Conservation (phyloP, 805 yeast species). For the Metschnikowia lachancei region DNA sequence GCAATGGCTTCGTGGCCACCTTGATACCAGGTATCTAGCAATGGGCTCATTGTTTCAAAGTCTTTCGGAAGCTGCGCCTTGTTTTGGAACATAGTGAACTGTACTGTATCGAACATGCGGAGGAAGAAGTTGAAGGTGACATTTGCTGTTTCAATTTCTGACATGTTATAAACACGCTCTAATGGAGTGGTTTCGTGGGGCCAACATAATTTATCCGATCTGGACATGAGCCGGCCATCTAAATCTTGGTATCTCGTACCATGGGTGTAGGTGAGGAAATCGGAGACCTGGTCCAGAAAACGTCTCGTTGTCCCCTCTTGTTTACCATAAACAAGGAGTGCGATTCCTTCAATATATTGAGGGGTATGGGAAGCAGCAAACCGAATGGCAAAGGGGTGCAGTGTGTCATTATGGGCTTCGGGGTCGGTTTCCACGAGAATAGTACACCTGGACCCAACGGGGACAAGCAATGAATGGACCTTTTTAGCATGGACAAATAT, state of each 20-base stretch:
- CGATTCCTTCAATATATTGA: constrained; percentile 29
- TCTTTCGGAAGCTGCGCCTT: constrained; percentile 18
- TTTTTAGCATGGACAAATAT: constrained; percentile 25
- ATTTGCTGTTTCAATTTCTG: constrained; percentile 20
- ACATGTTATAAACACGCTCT: constrained; percentile 9
- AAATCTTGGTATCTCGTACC: constrained; percentile 23
- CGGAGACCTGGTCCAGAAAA: not conserved
- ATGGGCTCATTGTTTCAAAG: constrained; percentile 28
- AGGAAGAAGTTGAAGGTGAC: constrained; percentile 28
- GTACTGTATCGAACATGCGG: constrained; percentile 30
- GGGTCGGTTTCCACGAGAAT: constrained; percentile 25
- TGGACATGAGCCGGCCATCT: constrained; percentile 20
- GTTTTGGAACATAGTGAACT: constrained; percentile 27
- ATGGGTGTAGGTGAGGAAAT: constrained; percentile 8
- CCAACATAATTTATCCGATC: constrained; percentile 16
- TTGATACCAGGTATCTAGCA: constrained; percentile 7
- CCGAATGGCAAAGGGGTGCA: constrained; percentile 25
- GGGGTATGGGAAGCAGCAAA: constrained; percentile 29
- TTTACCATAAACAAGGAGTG: constrained; percentile 24
- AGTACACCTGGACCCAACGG: constrained; percentile 33
- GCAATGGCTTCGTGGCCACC: not conserved
- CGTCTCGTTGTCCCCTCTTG: not conserved
- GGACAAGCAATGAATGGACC: constrained; percentile 27
- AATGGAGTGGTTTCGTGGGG: constrained; percentile 22
- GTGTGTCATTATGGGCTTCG: constrained; percentile 16